phyloP scores from a whole-genome alignment of 2,329 filamentous ascomycete species.

The Sporothrix pallida region DNA sequence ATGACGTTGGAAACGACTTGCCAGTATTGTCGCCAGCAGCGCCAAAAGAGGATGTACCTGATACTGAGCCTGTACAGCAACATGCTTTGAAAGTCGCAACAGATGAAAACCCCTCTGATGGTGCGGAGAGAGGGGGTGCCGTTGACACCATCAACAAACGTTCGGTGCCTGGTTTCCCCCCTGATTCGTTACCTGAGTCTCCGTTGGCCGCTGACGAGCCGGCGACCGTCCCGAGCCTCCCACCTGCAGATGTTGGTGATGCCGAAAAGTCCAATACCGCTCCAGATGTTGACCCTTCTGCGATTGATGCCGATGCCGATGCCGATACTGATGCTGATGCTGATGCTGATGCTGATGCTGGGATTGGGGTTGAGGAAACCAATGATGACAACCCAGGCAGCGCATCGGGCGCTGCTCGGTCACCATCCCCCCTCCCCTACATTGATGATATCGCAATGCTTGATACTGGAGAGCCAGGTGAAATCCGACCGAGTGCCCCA shows the following conservation, averaged over 20 bases:
- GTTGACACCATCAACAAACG: background rate
- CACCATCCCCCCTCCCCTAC: conserved; percentile 26
- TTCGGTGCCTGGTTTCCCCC: background rate
- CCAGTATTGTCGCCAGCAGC: too few relatives aligned
- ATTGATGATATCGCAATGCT: conserved; percentile 34
- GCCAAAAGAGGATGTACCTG: conserved; percentile 23
- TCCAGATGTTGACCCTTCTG: background rate
- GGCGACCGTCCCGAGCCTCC: background rate
- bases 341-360: conserved; percentile 13
- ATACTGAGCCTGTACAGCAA: background rate
- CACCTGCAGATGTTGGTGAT: background rate
- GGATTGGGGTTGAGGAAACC: background rate
- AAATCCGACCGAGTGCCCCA: conserved; percentile 13
- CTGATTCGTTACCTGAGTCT: background rate
- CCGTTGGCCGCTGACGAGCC: background rate
- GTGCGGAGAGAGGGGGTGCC: background rate
- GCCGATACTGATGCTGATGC: conserved; percentile 4
- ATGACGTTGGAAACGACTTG: conserved; percentile 24
- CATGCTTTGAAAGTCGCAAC: background rate
- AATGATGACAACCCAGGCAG: too few relatives aligned
- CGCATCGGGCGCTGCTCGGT: background rate
- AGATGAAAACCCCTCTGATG: background rate
- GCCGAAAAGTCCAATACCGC: background rate
- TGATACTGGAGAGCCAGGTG: conserved; percentile 29
- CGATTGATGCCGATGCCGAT: background rate